Evolutionary conservation across 371 early-diverging fungal genomes (phyloP).

Genomic region (Rhizopus delemar): DNA sequence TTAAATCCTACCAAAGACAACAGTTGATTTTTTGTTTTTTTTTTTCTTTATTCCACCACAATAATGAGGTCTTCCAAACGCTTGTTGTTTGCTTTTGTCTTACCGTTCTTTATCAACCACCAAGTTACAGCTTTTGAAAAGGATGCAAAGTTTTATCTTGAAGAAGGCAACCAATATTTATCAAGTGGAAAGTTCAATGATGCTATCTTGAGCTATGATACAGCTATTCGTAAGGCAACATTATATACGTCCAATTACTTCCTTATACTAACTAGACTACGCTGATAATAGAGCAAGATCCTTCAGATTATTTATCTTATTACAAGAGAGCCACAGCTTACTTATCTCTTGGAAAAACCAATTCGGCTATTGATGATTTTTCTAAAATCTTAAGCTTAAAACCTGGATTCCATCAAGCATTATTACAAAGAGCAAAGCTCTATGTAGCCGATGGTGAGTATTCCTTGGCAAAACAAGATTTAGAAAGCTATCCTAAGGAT

Average conservation of each 20-base stretch:
- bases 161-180: conserved; percentile 65
- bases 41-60: background rate
- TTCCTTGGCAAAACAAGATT: conserved; percentile 57
- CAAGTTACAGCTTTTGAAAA: conserved; percentile 30
- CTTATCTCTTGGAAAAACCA: conserved; percentile 70
- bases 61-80: conserved; percentile 14
- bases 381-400: conserved; percentile 71
- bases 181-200: conserved; percentile 60
- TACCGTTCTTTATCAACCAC: conserved; percentile 22
- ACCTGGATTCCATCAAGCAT: conserved; percentile 82
- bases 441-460: conserved; percentile 73
- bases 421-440: conserved; percentile 78
- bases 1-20: too few species aligned
- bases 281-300: conserved; percentile 57
- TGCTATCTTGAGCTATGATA: conserved; percentile 69
- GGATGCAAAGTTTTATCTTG: conserved; percentile 59
- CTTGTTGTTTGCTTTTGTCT: conserved; percentile 20
- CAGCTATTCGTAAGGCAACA: conserved; percentile 63
- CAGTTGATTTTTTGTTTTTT: background rate
- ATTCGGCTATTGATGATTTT: conserved; percentile 80
- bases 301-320: conserved; percentile 78
- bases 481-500: conserved; percentile 33
- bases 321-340: conserved; percentile 88
- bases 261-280: too few species aligned
- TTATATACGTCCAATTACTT: background rate